These are phyloP conservation scores for Gastrolobium villosum DNA, from an alignment of 306 rosid species.

Conservation along the genomic window DNA sequence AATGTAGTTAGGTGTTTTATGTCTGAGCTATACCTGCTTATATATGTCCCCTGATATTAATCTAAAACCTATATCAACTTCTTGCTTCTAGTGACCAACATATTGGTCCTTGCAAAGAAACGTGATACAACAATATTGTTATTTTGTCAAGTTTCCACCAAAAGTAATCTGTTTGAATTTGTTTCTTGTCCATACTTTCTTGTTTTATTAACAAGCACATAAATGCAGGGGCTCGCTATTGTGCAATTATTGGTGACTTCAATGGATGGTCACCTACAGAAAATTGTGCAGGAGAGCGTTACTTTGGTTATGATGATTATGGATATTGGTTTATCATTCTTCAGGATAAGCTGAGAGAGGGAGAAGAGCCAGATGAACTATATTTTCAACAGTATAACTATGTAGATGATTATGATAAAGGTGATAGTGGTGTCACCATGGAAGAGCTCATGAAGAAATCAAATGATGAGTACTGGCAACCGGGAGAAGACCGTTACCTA, in stretches of 20 bases:
- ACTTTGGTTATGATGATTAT: constrained; percentile 90
- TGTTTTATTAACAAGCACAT: constrained; percentile 40
- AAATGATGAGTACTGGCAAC: constrained; percentile 93
- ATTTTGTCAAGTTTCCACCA: constrained; percentile 31
- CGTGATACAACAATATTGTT: background rate
- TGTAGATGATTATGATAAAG: constrained; percentile 90
- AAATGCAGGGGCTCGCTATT: constrained; percentile 89
- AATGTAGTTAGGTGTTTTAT: constrained; percentile 15
- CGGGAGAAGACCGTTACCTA: constrained; percentile 87
- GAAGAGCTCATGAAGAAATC: constrained; percentile 86
- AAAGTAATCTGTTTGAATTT: constrained; percentile 29
- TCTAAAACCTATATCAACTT: constrained; percentile 23
- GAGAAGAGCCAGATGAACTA: constrained; percentile 87
- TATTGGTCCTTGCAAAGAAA: constrained; percentile 34
- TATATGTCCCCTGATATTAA: constrained; percentile 20
- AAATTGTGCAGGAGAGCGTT: constrained; percentile 92
- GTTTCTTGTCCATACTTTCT: constrained; percentile 37
- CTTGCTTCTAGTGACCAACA: constrained; percentile 22
- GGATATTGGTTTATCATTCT: constrained; percentile 98
- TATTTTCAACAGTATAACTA: constrained; percentile 96
- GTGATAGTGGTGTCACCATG: constrained; percentile 86
- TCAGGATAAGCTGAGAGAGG: constrained; percentile 87
- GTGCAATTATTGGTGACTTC: constrained; percentile 90
- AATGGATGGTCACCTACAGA: constrained; percentile 92
- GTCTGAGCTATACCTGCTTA: constrained; percentile 22